Percentiles rank a stretch among this genome's conserved stretches.
Conservation (phyloP, 1,139 yeast genomes). For the Saccharomycopsis hybrid region DNA sequence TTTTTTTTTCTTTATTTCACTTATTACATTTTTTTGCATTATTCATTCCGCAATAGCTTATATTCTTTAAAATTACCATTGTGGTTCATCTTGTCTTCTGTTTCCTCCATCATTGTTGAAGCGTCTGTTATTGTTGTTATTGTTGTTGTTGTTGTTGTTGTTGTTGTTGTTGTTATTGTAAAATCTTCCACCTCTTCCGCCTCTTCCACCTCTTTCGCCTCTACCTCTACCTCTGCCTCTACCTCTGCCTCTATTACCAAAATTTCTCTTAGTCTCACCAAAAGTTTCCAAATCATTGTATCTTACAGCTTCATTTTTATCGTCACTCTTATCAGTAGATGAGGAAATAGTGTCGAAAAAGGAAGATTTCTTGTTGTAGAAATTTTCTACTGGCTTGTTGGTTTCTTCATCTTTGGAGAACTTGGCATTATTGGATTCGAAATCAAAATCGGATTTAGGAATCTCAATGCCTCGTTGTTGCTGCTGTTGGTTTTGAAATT, state of each 20-base stretch:
- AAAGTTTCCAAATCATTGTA: slow-evolving; percentile 46
- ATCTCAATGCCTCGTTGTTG: slow-evolving; percentile 24
- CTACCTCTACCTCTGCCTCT: slow-evolving; percentile 33
- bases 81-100: slow-evolving; percentile 1
- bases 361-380: slow-evolving; percentile 65
- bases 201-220: slow-evolving; percentile 29
- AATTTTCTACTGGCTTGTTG: slow-evolving; percentile 26
- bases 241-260: slow-evolving; percentile 28
- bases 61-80: slow-evolving; percentile 1
- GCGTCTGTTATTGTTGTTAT: slow-evolving; percentile 18
- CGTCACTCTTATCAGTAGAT: slow-evolving; percentile 32
- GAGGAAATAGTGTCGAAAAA: slow-evolving; percentile 79
- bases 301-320: slow-evolving; percentile 37
- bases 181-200: slow-evolving; percentile 29
- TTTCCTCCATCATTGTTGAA: slow-evolving; percentile 11
- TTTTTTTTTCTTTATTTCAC: background rate
- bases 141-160: slow-evolving; percentile 15
- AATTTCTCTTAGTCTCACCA: slow-evolving; percentile 39
- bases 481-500: background rate
- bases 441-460: slow-evolving; percentile 51
- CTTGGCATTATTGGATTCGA: slow-evolving; percentile 64
- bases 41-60: background rate
- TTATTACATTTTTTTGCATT: background rate
- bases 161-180: slow-evolving; percentile 20
- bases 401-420: slow-evolving; percentile 32